Evolutionary conservation across 163 green algal genomes (phyloP), one percentile per base, ranked within the genome.

Genomic region (Trebouxiophyceae sp.): DNA sequence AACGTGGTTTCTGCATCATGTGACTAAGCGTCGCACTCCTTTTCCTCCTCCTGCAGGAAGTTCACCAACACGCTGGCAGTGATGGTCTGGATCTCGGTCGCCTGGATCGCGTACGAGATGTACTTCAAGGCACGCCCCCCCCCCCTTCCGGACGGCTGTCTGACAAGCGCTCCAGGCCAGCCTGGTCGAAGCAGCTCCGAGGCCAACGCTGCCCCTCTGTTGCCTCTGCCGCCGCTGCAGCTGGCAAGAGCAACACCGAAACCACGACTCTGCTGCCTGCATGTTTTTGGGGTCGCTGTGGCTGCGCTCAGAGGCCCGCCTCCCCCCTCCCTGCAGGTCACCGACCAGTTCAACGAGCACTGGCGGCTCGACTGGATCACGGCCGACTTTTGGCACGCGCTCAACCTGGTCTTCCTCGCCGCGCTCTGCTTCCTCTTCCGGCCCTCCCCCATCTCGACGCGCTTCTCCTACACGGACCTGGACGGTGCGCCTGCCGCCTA

Each of bases 31-130:
- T n/a, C n/a, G n/a, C n/a, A n/a, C n/a, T n/a, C n/a, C n/a, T n/a
- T n/a, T n/a, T n/a, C 8, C 39, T 50, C 8, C 39, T 44, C 12
- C 3, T 54, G 47, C 62, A 70, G 77, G 26, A 58, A 44, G 1
- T 89, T 89, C 67, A 88, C 81, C 33, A 90, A 90, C 73, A 67
- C 71, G 1, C 67, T 90, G 34, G 77, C 81, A 7, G n/a, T 87
- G n/a, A 65, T 71, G 57, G 84, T 87, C 26, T 72, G 83, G 60
- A 34, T 85, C 8, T 79, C 64, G 45, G 59, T 87, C 30, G 68
- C 69, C n/a, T 90, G 79, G 79, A 83, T 89, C 20, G 77, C 58
- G 26, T 90, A 87, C 60, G 84, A 90, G 77, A 84, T 87, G 68
- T 88, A 79, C 54, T 82, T 82, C 69, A 86, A 86, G 71, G n/a